Percentiles rank a stretch among this genome's conserved stretches.
Conservation (phyloP, 2,329 filamentous ascomycete genomes). For the Parasarocladium wereldwijsianum region DNA sequence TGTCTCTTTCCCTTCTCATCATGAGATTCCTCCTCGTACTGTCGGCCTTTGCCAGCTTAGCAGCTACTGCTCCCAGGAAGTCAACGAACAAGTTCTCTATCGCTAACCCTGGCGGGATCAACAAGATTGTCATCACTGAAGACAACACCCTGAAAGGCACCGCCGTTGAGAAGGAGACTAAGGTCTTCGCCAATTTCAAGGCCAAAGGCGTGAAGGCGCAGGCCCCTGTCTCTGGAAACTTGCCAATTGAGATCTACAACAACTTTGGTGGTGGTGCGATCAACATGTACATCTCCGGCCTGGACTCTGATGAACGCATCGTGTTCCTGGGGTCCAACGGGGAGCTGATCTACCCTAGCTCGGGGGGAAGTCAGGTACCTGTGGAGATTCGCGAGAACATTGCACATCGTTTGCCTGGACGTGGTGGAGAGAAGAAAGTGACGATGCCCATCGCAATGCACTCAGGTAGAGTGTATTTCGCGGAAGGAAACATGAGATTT, state of each 20-base stretch:
- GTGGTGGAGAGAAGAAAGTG: conserved; percentile 22
- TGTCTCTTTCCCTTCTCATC: background rate
- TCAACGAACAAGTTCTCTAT: conserved; percentile 13
- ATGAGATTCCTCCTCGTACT: conserved; percentile 7
- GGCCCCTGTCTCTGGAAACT: conserved; percentile 4
- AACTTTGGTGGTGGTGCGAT: conserved; percentile 23
- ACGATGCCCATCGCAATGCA: conserved; percentile 23
- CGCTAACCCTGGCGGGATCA: conserved; percentile 14
- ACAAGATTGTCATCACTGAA: conserved; percentile 20
- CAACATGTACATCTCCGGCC: conserved; percentile 30
- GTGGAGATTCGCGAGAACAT: conserved; percentile 22
- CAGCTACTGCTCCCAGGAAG: conserved; percentile 6
- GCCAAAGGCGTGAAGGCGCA: conserved; percentile 2
- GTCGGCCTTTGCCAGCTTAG: conserved; percentile 8
- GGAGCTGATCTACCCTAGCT: conserved; percentile 25
- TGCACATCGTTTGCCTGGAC: conserved; percentile 24
- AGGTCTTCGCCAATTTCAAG: conserved; percentile 3
- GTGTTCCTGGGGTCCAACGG: conserved; percentile 29
- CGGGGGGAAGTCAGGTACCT: conserved; percentile 18
- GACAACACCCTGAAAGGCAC: conserved; percentile 25
- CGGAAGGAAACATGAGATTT: conserved; percentile 25
- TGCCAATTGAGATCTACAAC: conserved; percentile 24
- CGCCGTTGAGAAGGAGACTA: conserved; percentile 8
- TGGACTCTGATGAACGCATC: conserved; percentile 22
- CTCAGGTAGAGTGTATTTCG: conserved; percentile 30